These are phyloP conservation scores for Bacidia gigantensis DNA, from an alignment of 495 filamentous ascomycete species.

Conservation along the genomic window DNA sequence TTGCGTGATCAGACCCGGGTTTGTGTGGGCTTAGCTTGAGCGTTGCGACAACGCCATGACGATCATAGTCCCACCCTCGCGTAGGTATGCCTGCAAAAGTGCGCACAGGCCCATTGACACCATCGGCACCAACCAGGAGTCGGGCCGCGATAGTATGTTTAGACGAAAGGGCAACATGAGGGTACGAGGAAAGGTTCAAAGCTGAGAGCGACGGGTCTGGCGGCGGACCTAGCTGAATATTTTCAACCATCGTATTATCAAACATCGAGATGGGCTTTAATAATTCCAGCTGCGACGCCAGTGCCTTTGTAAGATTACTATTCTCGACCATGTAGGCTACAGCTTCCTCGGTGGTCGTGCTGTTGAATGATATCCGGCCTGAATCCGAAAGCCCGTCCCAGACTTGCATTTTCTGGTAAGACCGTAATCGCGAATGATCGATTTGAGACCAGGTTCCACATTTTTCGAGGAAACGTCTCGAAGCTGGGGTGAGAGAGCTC, in stretches of 20 bases:
- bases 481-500: conserved; percentile 82
- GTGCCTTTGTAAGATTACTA: conserved; percentile 62
- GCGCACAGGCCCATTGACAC: conserved; percentile 85
- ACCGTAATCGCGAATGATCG: conserved; percentile 54
- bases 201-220: conserved; percentile 42
- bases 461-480: conserved; percentile 51
- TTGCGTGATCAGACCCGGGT: conserved; percentile 16
- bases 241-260: conserved; percentile 60
- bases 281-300: conserved; percentile 56
- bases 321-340: conserved; percentile 98
- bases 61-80: conserved; percentile 83
- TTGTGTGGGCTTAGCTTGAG: conserved; percentile 40
- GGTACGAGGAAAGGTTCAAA: conserved; percentile 73
- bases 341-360: conserved; percentile 37
- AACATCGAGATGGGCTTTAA: conserved; percentile 55
- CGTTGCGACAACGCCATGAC: conserved; percentile 84
- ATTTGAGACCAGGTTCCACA: conserved; percentile 84
- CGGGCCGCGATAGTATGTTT: conserved; percentile 53
- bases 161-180: conserved; percentile 55
- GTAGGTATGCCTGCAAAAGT: conserved; percentile 74
- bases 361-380: conserved; percentile 79
- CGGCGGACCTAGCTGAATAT: conserved; percentile 52
- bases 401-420: conserved; percentile 85
- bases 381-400: conserved; percentile 90
- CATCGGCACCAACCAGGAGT: conserved; percentile 85